Evolutionary conservation across 768 basidiomycete genomes (phyloP).

Genomic region (Imleria badia): DNA sequence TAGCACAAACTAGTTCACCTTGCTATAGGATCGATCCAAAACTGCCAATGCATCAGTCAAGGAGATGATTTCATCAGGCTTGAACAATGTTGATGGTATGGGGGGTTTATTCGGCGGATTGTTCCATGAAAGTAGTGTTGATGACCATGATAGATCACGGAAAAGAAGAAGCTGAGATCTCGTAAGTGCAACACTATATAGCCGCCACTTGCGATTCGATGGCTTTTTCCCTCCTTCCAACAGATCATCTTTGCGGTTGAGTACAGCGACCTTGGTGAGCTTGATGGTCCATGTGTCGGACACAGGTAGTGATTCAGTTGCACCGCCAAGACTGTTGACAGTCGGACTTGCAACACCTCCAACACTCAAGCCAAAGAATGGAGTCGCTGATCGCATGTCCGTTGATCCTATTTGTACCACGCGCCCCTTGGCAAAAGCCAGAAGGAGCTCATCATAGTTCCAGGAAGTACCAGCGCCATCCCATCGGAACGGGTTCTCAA

Average conservation of each 20-base stretch:
- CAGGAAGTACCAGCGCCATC: conserved; percentile 65
- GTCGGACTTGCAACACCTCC: conserved; percentile 35
- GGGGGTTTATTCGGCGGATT: conserved; percentile 36
- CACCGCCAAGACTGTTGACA: conserved; percentile 26
- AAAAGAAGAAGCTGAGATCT: conserved; percentile 91
- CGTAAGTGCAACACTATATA: conserved; percentile 82
- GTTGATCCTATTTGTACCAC: conserved; percentile 54
- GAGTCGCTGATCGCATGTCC: conserved; percentile 40
- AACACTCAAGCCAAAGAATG: conserved; percentile 43
- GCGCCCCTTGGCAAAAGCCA: conserved; percentile 59
- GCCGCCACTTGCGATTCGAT: conserved; percentile 81
- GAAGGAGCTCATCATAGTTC: conserved; percentile 65
- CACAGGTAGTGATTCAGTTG: conserved; percentile 24
- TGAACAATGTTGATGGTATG: conserved; percentile 47
- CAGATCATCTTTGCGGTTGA: conserved; percentile 81
- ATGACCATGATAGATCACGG: conserved; percentile 64
- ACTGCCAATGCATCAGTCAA: conserved; percentile 79
- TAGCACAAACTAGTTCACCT: conserved; percentile 46
- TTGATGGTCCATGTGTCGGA: conserved; percentile 51
- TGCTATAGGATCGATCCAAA: conserved; percentile 72
- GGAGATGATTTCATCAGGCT: conserved; percentile 84
- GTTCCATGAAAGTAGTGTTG: conserved; percentile 44
- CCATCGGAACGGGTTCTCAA: conserved; percentile 64
- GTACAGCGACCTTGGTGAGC: conserved; percentile 76
- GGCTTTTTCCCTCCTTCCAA: conserved; percentile 76